phyloP scores from a whole-genome alignment of 768 basidiomycete genomes.

The Boletus pseudopeckii region DNA sequence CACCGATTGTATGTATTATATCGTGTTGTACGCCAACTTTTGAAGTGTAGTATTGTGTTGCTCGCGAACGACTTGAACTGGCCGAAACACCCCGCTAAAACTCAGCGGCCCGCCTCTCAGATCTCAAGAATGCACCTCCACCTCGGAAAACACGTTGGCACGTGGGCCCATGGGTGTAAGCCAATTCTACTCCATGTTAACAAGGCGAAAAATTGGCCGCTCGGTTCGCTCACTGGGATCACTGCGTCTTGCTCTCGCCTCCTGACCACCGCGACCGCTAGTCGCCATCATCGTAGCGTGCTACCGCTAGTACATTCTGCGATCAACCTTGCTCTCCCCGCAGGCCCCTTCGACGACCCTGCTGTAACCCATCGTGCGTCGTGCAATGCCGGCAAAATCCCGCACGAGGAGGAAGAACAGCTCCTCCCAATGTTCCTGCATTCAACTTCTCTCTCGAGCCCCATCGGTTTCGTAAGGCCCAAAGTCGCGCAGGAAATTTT shows the following conservation, averaged over 20 bases:
- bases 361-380: slow-evolving; percentile 14
- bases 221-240: not conserved
- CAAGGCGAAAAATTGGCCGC: not conserved
- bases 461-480: slow-evolving; percentile 21
- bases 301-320: slow-evolving; percentile 24
- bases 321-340: slow-evolving; percentile 27
- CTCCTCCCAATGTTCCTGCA: slow-evolving; percentile 22
- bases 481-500: slow-evolving; percentile 13
- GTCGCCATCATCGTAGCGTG: slow-evolving; percentile 3
- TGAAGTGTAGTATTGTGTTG: not conserved
- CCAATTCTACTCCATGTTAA: not conserved
- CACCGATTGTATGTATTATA: not conserved
- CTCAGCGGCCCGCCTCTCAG: no score
- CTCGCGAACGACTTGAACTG: no score
- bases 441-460: slow-evolving; percentile 7
- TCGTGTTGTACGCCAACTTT: not conserved
- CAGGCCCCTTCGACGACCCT: slow-evolving; percentile 21
- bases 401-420: slow-evolving; percentile 14
- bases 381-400: slow-evolving; percentile 10
- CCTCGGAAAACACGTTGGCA: not conserved
- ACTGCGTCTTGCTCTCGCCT: no score
- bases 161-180: not conserved
- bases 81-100: no score
- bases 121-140: not conserved
- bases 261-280: not conserved